Percentiles rank a stretch among this genome's conserved stretches.
These are phyloP conservation scores for Candida argentea DNA, from an alignment of 805 yeast species.

Conservation along the genomic window DNA sequence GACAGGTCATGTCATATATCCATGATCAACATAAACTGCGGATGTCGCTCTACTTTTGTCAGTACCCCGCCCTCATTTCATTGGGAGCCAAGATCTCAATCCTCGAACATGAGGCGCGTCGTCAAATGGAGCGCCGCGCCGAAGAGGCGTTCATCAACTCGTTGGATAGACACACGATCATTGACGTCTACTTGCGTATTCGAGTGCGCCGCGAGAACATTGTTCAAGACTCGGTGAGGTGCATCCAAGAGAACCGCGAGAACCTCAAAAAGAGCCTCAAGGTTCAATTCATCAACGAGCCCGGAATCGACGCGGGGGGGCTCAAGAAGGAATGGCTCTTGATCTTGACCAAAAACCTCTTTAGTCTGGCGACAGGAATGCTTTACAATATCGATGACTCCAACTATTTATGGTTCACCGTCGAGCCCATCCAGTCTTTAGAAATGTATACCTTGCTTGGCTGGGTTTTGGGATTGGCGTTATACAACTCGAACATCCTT, in stretches of 20 bases:
- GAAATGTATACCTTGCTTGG: constrained; percentile 74
- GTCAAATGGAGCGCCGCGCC: constrained; percentile 77
- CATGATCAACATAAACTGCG: constrained; percentile 26
- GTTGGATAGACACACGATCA: constrained; percentile 46
- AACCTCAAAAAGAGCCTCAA: constrained; percentile 67
- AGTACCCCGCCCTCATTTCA: constrained; percentile 73
- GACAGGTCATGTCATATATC: constrained; percentile 37
- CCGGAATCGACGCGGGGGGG: constrained; percentile 95
- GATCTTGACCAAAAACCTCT: constrained; percentile 57
- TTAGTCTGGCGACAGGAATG: constrained; percentile 59
- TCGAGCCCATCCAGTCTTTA: constrained; percentile 29
- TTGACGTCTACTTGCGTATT: constrained; percentile 62
- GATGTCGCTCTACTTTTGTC: constrained; percentile 55
- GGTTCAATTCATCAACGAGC: constrained; percentile 78
- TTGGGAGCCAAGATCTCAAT: constrained; percentile 75
- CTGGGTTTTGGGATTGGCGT: constrained; percentile 78
- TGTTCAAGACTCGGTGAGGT: constrained; percentile 64
- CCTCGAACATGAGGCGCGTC: constrained; percentile 69
- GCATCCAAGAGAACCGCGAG: constrained; percentile 41
- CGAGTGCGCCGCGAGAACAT: constrained; percentile 58
- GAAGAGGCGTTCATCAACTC: constrained; percentile 83
- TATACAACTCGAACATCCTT: constrained; percentile 79
- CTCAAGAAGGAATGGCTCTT: constrained; percentile 90
- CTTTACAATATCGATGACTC: constrained; percentile 62
- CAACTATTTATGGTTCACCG: constrained; percentile 64